A percentile compares a stretch with the other conserved stretches of the same genome.
Conservation (phyloP, 352 stramenopile genomes). For the Globisporangium abappressorium region DNA sequence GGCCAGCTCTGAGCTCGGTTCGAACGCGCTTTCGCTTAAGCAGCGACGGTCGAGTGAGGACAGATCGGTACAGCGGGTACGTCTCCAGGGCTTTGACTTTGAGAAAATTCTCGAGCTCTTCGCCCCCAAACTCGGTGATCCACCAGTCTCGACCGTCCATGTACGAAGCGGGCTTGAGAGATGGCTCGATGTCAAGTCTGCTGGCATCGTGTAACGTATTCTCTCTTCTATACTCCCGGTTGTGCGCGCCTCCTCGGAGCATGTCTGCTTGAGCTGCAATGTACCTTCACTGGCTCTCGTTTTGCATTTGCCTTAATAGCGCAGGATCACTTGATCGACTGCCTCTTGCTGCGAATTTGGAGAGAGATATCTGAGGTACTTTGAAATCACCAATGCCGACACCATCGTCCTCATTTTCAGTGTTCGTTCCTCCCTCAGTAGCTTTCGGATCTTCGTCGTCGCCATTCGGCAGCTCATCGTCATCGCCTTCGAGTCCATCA, state of each 20-base stretch:
- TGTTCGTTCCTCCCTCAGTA: conserved; percentile 13
- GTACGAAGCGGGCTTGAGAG: conserved; percentile 34
- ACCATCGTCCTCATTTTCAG: conserved; percentile 38
- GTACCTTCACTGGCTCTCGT: conserved; percentile 54
- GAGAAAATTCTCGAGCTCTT: conserved; percentile 81
- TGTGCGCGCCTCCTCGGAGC: conserved; percentile 12
- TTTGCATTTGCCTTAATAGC: conserved; percentile 37
- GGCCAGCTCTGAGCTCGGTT: conserved; percentile 54
- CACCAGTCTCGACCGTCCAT: conserved; percentile 69
- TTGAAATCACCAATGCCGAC: conserved; percentile 55
- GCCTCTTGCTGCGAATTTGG: conserved; percentile 1
- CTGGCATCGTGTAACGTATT: conserved; percentile 10
- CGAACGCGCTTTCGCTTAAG: conserved; percentile 49
- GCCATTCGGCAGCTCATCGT: conserved; percentile 7
- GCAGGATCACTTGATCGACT: conserved; percentile 39
- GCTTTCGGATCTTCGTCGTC: neutral
- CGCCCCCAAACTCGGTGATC: conserved; percentile 58
- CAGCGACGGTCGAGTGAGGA: conserved; percentile 55
- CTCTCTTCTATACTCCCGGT: neutral
- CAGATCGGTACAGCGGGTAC: conserved; percentile 63
- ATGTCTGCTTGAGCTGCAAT: conserved; percentile 44
- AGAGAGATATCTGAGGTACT: conserved; percentile 27
- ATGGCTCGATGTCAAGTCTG: conserved; percentile 10
- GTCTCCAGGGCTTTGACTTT: conserved; percentile 68
- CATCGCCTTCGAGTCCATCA: neutral